Conservation (phyloP, 2,329 filamentous ascomycete species). For the Penicillium sp. region DNA sequence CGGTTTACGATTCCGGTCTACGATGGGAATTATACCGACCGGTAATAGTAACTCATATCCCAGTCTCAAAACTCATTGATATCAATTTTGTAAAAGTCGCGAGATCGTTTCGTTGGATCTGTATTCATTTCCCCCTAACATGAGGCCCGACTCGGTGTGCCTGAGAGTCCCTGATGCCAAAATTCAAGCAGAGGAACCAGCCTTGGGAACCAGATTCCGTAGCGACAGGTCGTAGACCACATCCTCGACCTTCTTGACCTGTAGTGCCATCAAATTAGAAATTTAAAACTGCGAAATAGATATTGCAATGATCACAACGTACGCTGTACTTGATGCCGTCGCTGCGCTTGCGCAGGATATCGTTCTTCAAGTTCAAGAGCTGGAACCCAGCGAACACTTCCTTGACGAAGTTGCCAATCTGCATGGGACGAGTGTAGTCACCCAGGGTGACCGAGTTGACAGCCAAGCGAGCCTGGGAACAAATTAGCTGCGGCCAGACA, state of each 20-base stretch:
- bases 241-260: conserved; percentile 96
- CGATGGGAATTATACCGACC: background rate
- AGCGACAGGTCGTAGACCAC: conserved; percentile 94
- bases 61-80: background rate
- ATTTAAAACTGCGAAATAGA: background rate
- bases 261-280: conserved; percentile 6
- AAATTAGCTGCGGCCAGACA: background rate
- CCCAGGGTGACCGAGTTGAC: conserved; percentile 93
- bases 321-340: conserved; percentile 92
- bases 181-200: conserved; percentile 19
- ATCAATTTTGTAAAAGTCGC: background rate
- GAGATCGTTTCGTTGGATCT: background rate
- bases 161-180: background rate
- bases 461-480: conserved; percentile 68
- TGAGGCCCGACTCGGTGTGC: background rate
- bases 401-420: conserved; percentile 90
- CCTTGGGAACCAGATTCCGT: conserved; percentile 71
- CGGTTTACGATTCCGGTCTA: background rate
- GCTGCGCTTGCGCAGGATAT: conserved; percentile 79
- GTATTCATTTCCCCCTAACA: background rate
- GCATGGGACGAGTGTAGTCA: conserved; percentile 79
- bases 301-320: conserved; percentile 21
- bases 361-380: conserved; percentile 96
- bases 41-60: background rate
- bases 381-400: conserved; percentile 95